Conservation (phyloP, 1,284 basidiomycete species). For the Austroboletus niveus region DNA sequence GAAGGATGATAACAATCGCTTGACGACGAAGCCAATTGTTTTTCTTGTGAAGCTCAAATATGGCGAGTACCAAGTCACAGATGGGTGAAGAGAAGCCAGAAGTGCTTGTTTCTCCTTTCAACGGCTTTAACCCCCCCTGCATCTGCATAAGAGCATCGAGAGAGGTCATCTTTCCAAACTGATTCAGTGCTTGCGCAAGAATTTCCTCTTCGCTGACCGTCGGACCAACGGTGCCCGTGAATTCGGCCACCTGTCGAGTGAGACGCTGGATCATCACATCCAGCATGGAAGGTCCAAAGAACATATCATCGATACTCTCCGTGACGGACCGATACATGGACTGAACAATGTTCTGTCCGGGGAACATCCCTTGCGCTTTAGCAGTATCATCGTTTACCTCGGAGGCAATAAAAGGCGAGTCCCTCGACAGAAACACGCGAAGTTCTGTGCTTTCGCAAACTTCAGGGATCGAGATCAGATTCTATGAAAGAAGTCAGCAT, state of each 20-base stretch:
- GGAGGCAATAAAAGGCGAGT: constrained; percentile 72
- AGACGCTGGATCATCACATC: constrained; percentile 90
- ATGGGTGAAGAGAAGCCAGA: constrained; percentile 91
- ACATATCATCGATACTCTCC: constrained; percentile 90
- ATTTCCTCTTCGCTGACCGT: constrained; percentile 82
- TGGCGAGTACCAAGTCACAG: constrained; percentile 87
- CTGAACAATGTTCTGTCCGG: constrained; percentile 75
- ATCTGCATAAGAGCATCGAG: constrained; percentile 69
- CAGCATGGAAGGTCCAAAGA: constrained; percentile 90
- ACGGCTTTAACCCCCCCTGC: constrained; percentile 69
- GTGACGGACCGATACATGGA: constrained; percentile 86
- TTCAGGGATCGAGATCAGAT: constrained; percentile 65
- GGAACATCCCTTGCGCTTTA: constrained; percentile 48
- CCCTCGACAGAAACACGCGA: constrained; percentile 83
- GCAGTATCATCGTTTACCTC: constrained; percentile 40
- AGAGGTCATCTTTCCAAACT: constrained; percentile 59
- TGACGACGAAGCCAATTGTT: constrained; percentile 96
- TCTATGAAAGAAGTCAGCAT: constrained; percentile 44
- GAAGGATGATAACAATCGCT: constrained; percentile 93
- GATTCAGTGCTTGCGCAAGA: constrained; percentile 73
- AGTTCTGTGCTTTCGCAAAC: constrained; percentile 86
- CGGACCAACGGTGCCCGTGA: constrained; percentile 77
- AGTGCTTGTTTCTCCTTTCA: constrained; percentile 84
- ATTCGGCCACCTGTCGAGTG: constrained; percentile 84
- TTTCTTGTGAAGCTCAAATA: constrained; percentile 93